Percentiles rank a stretch among this genome's conserved stretches.
Evolutionary conservation across 2,329 filamentous ascomycete species (phyloP).

Genomic region (Scopulariopsis brevicaulis): DNA sequence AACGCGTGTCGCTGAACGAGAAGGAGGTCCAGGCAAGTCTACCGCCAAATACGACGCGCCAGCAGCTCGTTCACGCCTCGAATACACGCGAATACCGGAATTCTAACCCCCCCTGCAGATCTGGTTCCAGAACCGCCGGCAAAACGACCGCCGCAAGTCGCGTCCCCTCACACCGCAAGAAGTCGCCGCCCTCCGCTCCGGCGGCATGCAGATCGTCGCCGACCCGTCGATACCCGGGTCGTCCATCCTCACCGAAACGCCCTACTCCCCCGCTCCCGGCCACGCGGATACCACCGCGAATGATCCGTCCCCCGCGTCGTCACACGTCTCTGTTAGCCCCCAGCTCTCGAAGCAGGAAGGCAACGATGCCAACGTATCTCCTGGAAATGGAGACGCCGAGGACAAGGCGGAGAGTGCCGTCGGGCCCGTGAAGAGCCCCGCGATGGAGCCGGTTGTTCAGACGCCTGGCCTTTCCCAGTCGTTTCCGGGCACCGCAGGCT

Average conservation of each 20-base stretch:
- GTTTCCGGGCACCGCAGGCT: slow-evolving; percentile 33
- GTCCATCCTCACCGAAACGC: slow-evolving; percentile 14
- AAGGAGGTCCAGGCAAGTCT: slow-evolving; percentile 85
- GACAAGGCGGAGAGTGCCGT: not conserved
- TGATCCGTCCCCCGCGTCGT: not conserved
- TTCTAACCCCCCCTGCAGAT: slow-evolving; percentile 47
- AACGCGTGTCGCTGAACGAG: slow-evolving; percentile 78
- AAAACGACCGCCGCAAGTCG: slow-evolving; percentile 84
- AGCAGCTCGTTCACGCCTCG: not conserved
- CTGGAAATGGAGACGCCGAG: not conserved
- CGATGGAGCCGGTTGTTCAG: not conserved
- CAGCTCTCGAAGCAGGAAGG: not conserved
- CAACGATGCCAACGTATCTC: not conserved
- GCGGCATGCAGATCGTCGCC: slow-evolving; percentile 39
- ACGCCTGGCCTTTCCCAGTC: slow-evolving; percentile 22
- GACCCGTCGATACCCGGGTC: slow-evolving; percentile 22
- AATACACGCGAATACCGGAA: slow-evolving; percentile 4
- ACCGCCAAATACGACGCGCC: not conserved
- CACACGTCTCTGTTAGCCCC: not conserved
- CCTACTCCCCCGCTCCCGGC: slow-evolving; percentile 6
- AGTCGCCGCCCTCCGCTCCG: slow-evolving; percentile 49
- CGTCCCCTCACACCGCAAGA: slow-evolving; percentile 72
- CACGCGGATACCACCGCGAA: not conserved
- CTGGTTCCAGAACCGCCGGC: slow-evolving; percentile 93
- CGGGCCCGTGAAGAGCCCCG: not conserved